Base-by-base conservation (phyloP, 1,284 basidiomycete species). In the Pascua sp. region DNA sequence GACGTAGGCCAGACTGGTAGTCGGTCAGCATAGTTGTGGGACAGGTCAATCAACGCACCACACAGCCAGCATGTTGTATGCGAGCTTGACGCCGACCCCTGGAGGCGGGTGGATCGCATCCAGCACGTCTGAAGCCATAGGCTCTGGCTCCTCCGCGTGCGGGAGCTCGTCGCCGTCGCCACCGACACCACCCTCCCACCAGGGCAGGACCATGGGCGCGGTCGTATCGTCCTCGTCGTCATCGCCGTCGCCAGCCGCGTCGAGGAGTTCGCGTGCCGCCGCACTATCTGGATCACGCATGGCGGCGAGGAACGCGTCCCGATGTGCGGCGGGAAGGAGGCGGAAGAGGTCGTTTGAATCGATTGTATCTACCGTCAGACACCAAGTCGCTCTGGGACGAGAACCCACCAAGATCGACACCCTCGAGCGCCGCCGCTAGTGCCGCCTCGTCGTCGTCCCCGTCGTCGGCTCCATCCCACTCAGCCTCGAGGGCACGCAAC, bases 281-380 rank as follows among this genome's bases (percentile, higher is more conserved):
- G 66, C 66, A 8, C 69, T 71, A 0, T 75, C 68, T 1, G 75
- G 74, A 53, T 77, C 60, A 18, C 61, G 56, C 1, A 78, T 44
- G 5, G 71, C 66, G 4, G 64, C 57, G 37, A 78, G 55, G 56
- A 78, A 78, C 0, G 66, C 64, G 38, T 75, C 69, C 37, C 75
- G 65, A 53, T 77, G 74, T 4, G 59, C 43, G 13, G 62, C 66
- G 0, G 76, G 76, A 15, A 78, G 53, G 13, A 74, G 67, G 40
- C 70, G 67, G 56, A 78, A 69, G 0, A 78, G 63, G 41, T 67
- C 61, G 56, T 77, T 75, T n/a, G 71, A 66, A 45, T 74, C 73
- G 52, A 78, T 65, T 7, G 55, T 50, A 44, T 77, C 76, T 78
- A 57, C 8, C 12, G 46, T 64, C 45, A 63, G 57, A 24, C 15